Evolutionary conservation across 805 yeast genomes (phyloP).

Genomic region (Metschnikowia peoriensis): DNA sequence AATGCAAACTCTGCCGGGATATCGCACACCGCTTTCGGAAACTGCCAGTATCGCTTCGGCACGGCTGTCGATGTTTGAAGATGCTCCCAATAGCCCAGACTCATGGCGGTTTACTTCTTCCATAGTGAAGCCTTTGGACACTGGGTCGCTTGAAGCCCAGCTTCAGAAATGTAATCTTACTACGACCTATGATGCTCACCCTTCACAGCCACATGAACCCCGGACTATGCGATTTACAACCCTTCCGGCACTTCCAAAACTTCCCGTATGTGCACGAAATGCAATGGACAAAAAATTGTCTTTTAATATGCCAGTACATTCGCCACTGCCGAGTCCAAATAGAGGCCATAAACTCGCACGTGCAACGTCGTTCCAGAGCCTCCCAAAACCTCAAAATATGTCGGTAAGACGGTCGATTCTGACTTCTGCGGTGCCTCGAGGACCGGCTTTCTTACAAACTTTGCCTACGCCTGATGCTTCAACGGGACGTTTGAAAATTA

Average conservation of each 20-base stretch:
- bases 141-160: not conserved
- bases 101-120: slow-evolving; percentile 2
- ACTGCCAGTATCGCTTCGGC: slow-evolving; percentile 8
- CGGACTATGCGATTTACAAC: not conserved
- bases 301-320: not conserved
- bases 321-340: not conserved
- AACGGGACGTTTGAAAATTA: slow-evolving; percentile 2
- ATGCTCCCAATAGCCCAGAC: slow-evolving; percentile 13
- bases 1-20: not conserved
- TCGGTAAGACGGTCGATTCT: slow-evolving; percentile 1
- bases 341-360: not conserved
- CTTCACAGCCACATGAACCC: not conserved
- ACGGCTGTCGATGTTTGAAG: slow-evolving; percentile 18
- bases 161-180: not conserved
- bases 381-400: not conserved
- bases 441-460: not conserved
- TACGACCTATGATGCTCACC: not conserved
- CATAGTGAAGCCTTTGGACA: not conserved
- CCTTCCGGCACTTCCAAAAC: not conserved
- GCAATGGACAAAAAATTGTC: not conserved
- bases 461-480: not conserved
- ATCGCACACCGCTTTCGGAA: not conserved
- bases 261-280: not conserved
- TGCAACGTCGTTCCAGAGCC: not conserved
- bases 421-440: not conserved